Base-by-base conservation (phyloP, 257 asterid genomes). In the Solanum phureja region DNA sequence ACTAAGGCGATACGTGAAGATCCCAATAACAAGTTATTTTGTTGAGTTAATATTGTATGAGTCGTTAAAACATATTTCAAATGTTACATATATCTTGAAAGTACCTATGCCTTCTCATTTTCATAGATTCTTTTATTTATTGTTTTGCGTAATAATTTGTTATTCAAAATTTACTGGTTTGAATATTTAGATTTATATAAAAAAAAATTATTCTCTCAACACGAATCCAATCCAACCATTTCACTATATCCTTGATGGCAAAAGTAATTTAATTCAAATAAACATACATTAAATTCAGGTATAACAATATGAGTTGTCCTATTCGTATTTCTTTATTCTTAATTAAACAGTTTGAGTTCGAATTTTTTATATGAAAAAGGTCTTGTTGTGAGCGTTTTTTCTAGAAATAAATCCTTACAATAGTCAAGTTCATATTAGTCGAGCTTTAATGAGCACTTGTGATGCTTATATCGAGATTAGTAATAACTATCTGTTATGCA, bases 401-500 rank as follows among this genome's bases (percentile, higher is more conserved):
- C 24, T 58, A 58, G 5, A 58, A 56, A 58, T 58, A 19, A 0
- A 58, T 5, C 2, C 4, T 58, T 58, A 42, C 5, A 19, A 58
- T 58, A 19, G 0, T 19, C 66, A 7, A 58, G 21, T 7, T 19
- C 5, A 56, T 0, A 7, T 58, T 58, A 58, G 4, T 58, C 27
- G 27, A 58, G 12, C 68, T 19, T 21, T 3, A 58, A 21, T 8
- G 12, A 21, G 0, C 5, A 8, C 1, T 8, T 58, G 2, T 21
- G 4, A 21, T 21, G 1, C 12, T 7, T 21, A 21, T 3, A 58
- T 21, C 0, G 5, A 21, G 5, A 21, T 21, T 21, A 58, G 11
- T 52, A 52, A 52, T 0, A 3, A 52, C 1, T 1, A 6, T 16
- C 0, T 18, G 1, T 0, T 19, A 58, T 0, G 1, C 5, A 10